Evolutionary conservation across 1,139 yeast genomes (phyloP).

Genomic region (Zygosaccharomyces sapae): DNA sequence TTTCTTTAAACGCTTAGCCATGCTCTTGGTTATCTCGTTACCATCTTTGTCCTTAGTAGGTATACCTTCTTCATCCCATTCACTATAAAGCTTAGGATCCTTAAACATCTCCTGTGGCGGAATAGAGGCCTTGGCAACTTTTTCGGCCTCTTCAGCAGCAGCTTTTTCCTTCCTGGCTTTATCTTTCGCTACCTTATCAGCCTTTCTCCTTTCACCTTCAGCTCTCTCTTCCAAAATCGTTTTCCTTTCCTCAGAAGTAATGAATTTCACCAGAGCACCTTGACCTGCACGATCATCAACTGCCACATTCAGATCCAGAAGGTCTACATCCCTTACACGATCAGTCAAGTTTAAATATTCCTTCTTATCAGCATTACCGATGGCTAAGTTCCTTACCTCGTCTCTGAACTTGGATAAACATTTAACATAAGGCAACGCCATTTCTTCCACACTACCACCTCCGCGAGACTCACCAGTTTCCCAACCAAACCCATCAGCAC

Average conservation of each 20-base stretch:
- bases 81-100: conserved; percentile 49
- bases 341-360: conserved; percentile 61
- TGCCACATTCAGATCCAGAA: conserved; percentile 72
- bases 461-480: conserved; percentile 37
- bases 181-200: conserved; percentile 47
- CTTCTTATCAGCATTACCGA: conserved; percentile 51
- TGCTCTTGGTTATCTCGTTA: conserved; percentile 83
- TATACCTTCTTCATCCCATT: conserved; percentile 81
- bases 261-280: conserved; percentile 68
- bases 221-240: conserved; percentile 57
- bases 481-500: conserved; percentile 81
- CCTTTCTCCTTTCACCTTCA: conserved; percentile 51
- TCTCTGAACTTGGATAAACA: conserved; percentile 79
- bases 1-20: conserved; percentile 74
- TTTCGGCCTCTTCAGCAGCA: conserved; percentile 62
- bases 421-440: conserved; percentile 74
- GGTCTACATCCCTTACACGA: conserved; percentile 54
- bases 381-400: conserved; percentile 67
- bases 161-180: conserved; percentile 41
- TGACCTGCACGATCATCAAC: conserved; percentile 85
- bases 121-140: conserved; percentile 62
- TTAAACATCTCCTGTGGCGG: conserved; percentile 72
- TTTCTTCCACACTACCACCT: conserved; percentile 53
- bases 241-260: conserved; percentile 62
- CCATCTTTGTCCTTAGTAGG: conserved; percentile 78